Evolutionary conservation across 306 rosid species (phyloP).

Genomic region (Senna tora): DNA sequence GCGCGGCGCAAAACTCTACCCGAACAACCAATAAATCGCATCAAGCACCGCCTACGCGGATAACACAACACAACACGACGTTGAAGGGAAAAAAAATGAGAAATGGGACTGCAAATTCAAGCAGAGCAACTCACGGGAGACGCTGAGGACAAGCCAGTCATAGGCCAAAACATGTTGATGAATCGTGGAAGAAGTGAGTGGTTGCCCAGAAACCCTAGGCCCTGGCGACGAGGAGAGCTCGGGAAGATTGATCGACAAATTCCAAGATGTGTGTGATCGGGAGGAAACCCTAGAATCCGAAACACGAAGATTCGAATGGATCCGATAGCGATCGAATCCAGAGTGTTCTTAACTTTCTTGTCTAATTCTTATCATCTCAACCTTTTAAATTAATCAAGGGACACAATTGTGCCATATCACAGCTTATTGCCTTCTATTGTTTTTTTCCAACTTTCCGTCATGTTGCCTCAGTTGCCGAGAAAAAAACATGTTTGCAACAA

Average conservation of each 20-base stretch:
- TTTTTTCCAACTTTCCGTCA: too few relatives aligned
- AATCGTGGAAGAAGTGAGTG: conserved; percentile 39
- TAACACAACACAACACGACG: neutral
- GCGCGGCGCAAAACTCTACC: conserved; percentile 30
- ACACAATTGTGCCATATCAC: too few relatives aligned
- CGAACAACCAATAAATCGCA: conserved; percentile 13
- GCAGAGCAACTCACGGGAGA: conserved; percentile 80
- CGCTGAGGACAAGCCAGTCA: conserved; percentile 95
- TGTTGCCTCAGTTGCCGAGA: too few relatives aligned
- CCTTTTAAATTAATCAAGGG: too few relatives aligned
- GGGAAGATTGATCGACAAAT: conserved; percentile 38
- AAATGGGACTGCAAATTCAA: conserved; percentile 7
- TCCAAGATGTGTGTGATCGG: conserved; percentile 26
- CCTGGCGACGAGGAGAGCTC: too few relatives aligned
- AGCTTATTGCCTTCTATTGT: too few relatives aligned
- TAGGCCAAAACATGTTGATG: conserved; percentile 98
- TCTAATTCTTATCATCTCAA: too few relatives aligned
- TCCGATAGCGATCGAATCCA: conserved; percentile 59
- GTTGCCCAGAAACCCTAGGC: conserved; percentile 66
- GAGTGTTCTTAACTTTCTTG: too few relatives aligned
- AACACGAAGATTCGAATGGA: conserved; percentile 28
- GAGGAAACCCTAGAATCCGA: conserved; percentile 61
- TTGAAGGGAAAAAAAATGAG: neutral
- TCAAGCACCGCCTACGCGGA: conserved; percentile 18
- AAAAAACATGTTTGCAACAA: too few relatives aligned